Base-by-base conservation (phyloP, 2,329 filamentous ascomycete genomes). In the Tetracladium maxilliforme region DNA sequence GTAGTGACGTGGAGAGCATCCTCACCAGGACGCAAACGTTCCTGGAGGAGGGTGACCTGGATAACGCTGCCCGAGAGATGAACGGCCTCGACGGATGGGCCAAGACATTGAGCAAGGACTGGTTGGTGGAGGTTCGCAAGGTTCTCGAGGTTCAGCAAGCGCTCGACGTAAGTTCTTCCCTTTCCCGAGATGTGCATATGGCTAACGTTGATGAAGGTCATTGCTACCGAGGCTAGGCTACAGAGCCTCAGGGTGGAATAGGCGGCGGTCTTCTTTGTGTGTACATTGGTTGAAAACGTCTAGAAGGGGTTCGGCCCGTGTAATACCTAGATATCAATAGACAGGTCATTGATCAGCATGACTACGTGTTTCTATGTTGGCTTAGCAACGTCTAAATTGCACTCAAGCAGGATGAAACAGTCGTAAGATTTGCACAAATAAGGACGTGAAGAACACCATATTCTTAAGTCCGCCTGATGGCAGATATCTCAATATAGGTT, bases 81-180 rank as follows among this genome's bases (percentile, higher is more conserved):
- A 98, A 95, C 47, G 70, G 74, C 3, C 61, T 98, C 23, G 68
- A 77, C 33, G 90, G 90, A 14, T 98, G 90, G 90, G 86, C 87
- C 23, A 93, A 90, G 64, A 87, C 86, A 20, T 56, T 98, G 45
- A 92, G 82, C 53, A 74, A 79, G 44, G 90, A 98, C 52, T 98
- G 90, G 90, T 55, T 98, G 38, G 67, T 65, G 26, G 90, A 98
- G 61, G 80, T 84, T 33, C 72, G 90, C 48, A 79, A 84, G 56
- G 82, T 92, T 36, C 61, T 98, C 43, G 90, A 98, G 58, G 90
- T 95, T 36, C 76, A 81, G 55, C 90, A 98, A 58, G 90, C 90
- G 43, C 64, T 98, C 42, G 90, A 98, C 53, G 90, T 93, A 54
- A 72, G 75, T 67, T 35, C 30, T 16, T 14, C 27, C 14, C n/a